Conservation (phyloP, 768 basidiomycete species). For the Hericium rajendrae region DNA sequence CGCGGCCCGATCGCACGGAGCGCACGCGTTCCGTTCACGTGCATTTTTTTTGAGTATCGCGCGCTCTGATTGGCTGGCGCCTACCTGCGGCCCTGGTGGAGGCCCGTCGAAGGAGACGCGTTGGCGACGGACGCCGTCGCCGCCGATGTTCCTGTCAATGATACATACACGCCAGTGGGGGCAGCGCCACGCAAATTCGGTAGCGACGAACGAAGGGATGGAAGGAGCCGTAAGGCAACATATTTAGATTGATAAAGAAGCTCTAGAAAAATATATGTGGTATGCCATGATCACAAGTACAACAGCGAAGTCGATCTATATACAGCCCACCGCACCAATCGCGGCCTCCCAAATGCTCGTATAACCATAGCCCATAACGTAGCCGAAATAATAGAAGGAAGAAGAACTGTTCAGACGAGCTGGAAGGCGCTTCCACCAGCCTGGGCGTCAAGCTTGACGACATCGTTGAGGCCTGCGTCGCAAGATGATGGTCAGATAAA, state of each 20-base stretch:
- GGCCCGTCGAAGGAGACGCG: no score
- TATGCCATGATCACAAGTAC: neutral
- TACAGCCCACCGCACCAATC: neutral
- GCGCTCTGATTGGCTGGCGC: neutral
- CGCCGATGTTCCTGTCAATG: neutral
- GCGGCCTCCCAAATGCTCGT: neutral
- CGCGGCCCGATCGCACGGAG: neutral
- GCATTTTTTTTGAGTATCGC: neutral
- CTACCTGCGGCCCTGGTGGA: no score
- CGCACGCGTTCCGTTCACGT: neutral
- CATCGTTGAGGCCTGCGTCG: constrained; percentile 1
- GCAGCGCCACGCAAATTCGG: neutral
- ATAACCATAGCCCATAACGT: neutral
- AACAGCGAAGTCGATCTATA: neutral
- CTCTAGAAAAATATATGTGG: neutral
- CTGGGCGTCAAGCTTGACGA: neutral
- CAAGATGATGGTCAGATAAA: neutral
- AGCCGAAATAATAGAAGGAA: neutral
- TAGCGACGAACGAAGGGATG: neutral
- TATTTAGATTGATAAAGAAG: neutral
- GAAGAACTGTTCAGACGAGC: neutral
- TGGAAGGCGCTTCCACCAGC: neutral
- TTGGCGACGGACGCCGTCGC: neutral
- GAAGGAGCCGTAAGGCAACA: neutral
- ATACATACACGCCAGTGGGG: neutral